A percentile compares a stretch with the other conserved stretches of the same genome.
Conservation (phyloP, 2,329 filamentous ascomycete genomes). For the Diplocarpon mali region DNA sequence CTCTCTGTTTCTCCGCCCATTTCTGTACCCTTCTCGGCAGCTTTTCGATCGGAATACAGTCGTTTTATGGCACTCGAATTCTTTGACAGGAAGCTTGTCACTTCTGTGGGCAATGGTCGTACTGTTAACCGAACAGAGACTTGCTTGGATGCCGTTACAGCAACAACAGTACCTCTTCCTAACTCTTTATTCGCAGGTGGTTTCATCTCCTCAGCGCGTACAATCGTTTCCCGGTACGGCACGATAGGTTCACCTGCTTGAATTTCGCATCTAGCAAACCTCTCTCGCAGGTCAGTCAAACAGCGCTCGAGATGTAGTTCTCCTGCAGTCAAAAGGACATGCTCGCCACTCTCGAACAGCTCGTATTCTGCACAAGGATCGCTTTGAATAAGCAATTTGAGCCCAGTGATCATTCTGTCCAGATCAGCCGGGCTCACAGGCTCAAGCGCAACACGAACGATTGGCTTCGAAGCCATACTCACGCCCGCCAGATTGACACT, state of each 20-base stretch:
- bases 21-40: slow-evolving; percentile 29
- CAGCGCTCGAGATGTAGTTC: slow-evolving; percentile 92
- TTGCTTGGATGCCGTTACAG: slow-evolving; percentile 74
- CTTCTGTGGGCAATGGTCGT: slow-evolving; percentile 62
- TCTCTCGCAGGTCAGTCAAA: slow-evolving; percentile 81
- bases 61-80: slow-evolving; percentile 69
- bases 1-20: slow-evolving; percentile 16
- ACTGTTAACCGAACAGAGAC: slow-evolving; percentile 68
- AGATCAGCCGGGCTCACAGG: slow-evolving; percentile 82
- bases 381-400: slow-evolving; percentile 81
- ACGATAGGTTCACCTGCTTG: slow-evolving; percentile 92
- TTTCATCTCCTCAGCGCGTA: slow-evolving; percentile 83
- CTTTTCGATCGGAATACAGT: slow-evolving; percentile 61
- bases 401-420: slow-evolving; percentile 85
- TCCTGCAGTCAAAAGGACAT: slow-evolving; percentile 87
- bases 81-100: slow-evolving; percentile 78
- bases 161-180: slow-evolving; percentile 69
- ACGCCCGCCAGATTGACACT: slow-evolving; percentile 86
- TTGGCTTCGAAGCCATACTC: slow-evolving; percentile 69
- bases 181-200: slow-evolving; percentile 76
- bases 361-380: slow-evolving; percentile 96
- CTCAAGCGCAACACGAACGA: slow-evolving; percentile 92
- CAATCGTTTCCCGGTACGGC: slow-evolving; percentile 87
- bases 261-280: slow-evolving; percentile 89
- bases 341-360: slow-evolving; percentile 83